Evolutionary conservation across 1,139 yeast genomes (phyloP), one percentile per base, ranked within the genome.

Genomic region (Groenewaldozyma sp.): DNA sequence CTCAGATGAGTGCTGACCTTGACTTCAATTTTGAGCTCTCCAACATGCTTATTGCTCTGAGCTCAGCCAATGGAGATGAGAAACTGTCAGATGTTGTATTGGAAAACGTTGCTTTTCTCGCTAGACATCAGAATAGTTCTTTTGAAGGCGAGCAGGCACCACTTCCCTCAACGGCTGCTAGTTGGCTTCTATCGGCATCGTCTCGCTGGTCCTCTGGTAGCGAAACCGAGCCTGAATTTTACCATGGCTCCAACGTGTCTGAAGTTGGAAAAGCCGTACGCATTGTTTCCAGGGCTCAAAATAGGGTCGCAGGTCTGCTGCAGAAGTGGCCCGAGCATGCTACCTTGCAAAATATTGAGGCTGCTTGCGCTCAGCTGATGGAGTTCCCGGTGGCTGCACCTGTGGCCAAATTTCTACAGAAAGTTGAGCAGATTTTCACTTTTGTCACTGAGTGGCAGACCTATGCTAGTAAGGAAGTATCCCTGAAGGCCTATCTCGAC

Each of bases 261-360:
- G 94, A 87, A 54, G 72, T 82, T 1, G 70, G 70, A 44, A 64
- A 61, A 33, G 84, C 94, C 1, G 71, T 78, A 36, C 56, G 55
- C 2, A 55, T 80, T 2, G 65, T 83, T 7, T 62, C 70, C 10
- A 66, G 63, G 2, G 59, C 87, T 6, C 66, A 71, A 46, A 57
- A 60, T 3, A 63, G 74, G 3, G 74, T 75, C 2, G 51, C 59
- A 13, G 65, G 64, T n/a, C 60, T 84, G 21, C 59, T 82, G 13
- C 63, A 63, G 18, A 76, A 78, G 54, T 91, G 96, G 95, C 97
- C 98, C 0, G 98, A 93, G 53, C 95, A 93, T 65, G 93, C 94
- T 0, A 86, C 94, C 0, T 63, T 93, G 38, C 78, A 72, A 43
- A 86, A 81, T 27, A 70, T 91, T 39, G 61, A 66, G 24, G 65